A percentile compares a stretch with the other conserved stretches of the same genome.
These are phyloP conservation scores for Yamadazyma dendronema DNA, from an alignment of 1,139 yeast genomes.

Conservation along the genomic window DNA sequence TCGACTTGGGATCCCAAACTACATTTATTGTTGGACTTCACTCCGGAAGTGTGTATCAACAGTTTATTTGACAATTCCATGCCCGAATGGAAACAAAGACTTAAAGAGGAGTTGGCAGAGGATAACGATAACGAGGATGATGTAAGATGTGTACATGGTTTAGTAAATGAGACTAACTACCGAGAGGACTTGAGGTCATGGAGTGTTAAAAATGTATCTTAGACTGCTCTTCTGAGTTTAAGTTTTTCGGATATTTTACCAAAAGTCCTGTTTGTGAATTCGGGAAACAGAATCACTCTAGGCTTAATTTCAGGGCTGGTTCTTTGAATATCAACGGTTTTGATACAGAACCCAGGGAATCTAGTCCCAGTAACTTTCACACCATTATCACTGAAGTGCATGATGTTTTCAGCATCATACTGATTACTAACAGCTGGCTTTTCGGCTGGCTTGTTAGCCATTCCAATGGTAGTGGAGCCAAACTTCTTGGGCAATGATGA, in stretches of 20 bases:
- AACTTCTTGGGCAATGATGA: background rate
- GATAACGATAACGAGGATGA: constrained; percentile 55
- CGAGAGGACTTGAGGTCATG: constrained; percentile 49
- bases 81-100: constrained; percentile 57
- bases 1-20: constrained; percentile 80
- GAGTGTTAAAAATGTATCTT: constrained; percentile 21
- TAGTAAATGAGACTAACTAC: constrained; percentile 36
- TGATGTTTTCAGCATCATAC: no score
- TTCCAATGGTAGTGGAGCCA: background rate
- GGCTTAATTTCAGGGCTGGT: no score
- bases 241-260: constrained; percentile 1
- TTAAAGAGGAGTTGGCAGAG: constrained; percentile 17
- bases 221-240: background rate
- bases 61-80: constrained; percentile 72
- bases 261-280: constrained; percentile 2
- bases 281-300: background rate
- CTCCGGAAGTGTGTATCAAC: constrained; percentile 71
- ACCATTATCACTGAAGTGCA: no score
- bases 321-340: no score
- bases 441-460: no score
- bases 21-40: constrained; percentile 52
- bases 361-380: no score
- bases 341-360: no score
- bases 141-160: constrained; percentile 44
- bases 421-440: no score